A percentile compares a stretch with the other conserved stretches of the same genome.
phyloP scores from a whole-genome alignment of 108 stramenopile species.

The Parietichytrium sp. region DNA sequence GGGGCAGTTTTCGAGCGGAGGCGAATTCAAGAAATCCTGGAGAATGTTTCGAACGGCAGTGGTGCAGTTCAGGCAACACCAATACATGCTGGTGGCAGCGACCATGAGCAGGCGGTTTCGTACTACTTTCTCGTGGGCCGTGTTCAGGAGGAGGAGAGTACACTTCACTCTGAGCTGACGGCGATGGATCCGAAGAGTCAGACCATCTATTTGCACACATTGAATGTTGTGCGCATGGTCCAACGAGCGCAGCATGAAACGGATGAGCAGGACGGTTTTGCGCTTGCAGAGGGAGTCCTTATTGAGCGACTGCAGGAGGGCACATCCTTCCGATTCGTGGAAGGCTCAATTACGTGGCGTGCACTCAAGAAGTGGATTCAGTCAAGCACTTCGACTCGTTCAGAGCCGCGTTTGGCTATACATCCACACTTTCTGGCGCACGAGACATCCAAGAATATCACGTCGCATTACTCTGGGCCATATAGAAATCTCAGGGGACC shows the following conservation, averaged over 20 bases:
- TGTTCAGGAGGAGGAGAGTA: too few species aligned
- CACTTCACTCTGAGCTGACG: background rate
- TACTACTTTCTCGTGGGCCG: conserved; percentile 34
- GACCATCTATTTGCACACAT: background rate
- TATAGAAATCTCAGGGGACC: too few species aligned
- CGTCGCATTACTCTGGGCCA: too few species aligned
- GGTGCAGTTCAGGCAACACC: too few species aligned
- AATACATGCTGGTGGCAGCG: background rate
- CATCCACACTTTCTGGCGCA: background rate
- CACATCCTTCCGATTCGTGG: background rate
- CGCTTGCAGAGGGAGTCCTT: background rate
- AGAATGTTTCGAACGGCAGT: background rate
- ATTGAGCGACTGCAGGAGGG: conserved; percentile 29
- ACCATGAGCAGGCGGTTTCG: background rate
- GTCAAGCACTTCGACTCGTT: background rate
- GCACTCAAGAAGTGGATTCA: background rate
- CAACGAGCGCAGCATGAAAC: background rate
- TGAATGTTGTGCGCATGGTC: background rate
- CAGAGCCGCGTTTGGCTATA: background rate
- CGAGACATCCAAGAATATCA: background rate
- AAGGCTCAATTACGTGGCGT: background rate
- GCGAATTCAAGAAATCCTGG: conserved; percentile 10
- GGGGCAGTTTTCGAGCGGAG: background rate
- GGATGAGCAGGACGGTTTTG: background rate
- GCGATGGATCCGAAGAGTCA: too few species aligned